Evolutionary conservation across 2,329 filamentous ascomycete species (phyloP).

Genomic region (Diaporthe sp.): DNA sequence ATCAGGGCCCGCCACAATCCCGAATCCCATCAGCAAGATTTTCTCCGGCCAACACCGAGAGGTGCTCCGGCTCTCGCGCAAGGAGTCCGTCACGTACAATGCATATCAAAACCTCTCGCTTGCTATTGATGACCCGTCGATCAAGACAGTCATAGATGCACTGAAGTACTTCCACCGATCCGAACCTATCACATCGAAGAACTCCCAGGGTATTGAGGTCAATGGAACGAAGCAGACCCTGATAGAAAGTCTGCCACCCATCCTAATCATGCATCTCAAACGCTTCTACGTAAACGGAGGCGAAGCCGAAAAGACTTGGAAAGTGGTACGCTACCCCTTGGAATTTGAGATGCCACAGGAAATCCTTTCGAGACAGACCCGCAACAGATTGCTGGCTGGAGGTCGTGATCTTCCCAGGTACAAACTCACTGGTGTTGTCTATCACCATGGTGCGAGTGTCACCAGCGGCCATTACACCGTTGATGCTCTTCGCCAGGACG

Average conservation of each 20-base stretch:
- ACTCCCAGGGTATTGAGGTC: constrained; percentile 80
- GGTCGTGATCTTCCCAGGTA: constrained; percentile 82
- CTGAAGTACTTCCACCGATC: constrained; percentile 85
- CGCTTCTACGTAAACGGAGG: constrained; percentile 88
- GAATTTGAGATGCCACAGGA: constrained; percentile 95
- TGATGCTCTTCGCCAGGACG: constrained; percentile 94
- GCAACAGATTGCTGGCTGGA: constrained; percentile 69
- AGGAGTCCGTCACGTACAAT: constrained; percentile 91
- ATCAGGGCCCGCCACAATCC: constrained; percentile 76
- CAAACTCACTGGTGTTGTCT: constrained; percentile 88
- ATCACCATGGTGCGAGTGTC: constrained; percentile 97
- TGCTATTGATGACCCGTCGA: constrained; percentile 87
- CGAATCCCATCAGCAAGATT: constrained; percentile 91
- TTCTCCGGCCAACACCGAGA: constrained; percentile 81
- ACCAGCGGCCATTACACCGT: constrained; percentile 97
- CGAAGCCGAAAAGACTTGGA: constrained; percentile 90
- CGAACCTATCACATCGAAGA: constrained; percentile 87
- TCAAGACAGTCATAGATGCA: constrained; percentile 93
- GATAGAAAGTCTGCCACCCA: constrained; percentile 89
- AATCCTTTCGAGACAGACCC: constrained; percentile 81
- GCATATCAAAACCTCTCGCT: constrained; percentile 95
- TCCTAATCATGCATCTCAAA: constrained; percentile 95
- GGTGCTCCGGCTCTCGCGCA: constrained; percentile 87
- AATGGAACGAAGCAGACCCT: constrained; percentile 93
- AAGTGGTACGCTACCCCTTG: constrained; percentile 94